Evolutionary conservation across 2,329 filamentous ascomycete genomes (phyloP), one percentile per base, ranked within the genome.

Genomic region (Akanthomyces muscarius): DNA sequence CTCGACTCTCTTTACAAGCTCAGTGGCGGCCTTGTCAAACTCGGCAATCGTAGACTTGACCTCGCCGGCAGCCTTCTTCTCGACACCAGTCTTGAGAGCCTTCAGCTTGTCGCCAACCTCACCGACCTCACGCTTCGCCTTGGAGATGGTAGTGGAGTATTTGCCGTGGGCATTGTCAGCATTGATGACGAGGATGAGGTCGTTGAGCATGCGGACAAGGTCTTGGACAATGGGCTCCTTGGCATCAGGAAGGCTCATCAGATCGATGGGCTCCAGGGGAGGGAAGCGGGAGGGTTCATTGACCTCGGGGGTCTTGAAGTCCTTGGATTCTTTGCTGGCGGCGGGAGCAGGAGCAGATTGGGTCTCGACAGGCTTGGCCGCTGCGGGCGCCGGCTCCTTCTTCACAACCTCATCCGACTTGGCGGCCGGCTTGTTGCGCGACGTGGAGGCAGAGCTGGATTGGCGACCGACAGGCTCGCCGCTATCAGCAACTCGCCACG

Each of bases 161-260:
- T 89, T 92, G 68, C 83, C 83, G 66, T 89, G 86, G 63, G 91
- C 86, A 65, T 89, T 86, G 74, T 97, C 94, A 63, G 90, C 90
- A 75, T 97, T 97, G 74, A 97, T 88, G 53, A 96, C 91, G 10
- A 91, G 88, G 72, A 99, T 97, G 70, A 99, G 89, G 75, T 96
- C 92, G 78, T 99, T 99, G 70, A 99, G 84, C 78, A 97, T 94
- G 79, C 91, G 94, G 64, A 96, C 92, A 6, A 99, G 82, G 71
- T 98, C 92, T 76, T 97, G 92, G 25, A 98, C 90, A 42, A 97
- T 84, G 33, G 91, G 90, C 73, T 98, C 94, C 64, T 88, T 86
- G 60, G 90, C 91, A 70, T 92, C 85, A 61, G 86, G 83, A 28
- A 96, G 84, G 57, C 84, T 84, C 64, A 97, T 80, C 65, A 92